Conservation (phyloP, 768 basidiomycete species). For the Amanita fuliginea region DNA sequence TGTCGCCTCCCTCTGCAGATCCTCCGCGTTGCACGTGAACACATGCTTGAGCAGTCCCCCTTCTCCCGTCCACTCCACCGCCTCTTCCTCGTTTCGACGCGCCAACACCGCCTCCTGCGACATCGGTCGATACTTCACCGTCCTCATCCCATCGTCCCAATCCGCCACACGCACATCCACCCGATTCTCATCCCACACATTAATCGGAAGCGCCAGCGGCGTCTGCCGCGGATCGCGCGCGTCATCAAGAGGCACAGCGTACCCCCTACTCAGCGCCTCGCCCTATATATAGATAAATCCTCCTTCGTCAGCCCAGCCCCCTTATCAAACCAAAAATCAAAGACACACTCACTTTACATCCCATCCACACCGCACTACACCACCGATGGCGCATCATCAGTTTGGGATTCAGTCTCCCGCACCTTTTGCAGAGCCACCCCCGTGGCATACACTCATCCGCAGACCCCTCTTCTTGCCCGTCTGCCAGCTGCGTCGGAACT, state of each 20-base stretch:
- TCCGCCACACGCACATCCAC: constrained; percentile 3
- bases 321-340: no score
- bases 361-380: not conserved
- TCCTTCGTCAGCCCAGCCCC: not conserved
- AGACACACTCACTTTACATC: not conserved
- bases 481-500: not conserved
- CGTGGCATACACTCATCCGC: constrained; percentile 4
- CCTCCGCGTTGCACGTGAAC: constrained; percentile 4
- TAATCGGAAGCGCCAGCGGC: constrained; percentile 1
- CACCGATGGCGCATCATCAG: constrained; percentile 7
- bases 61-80: not conserved
- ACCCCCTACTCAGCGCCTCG: not conserved
- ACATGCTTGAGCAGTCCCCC: constrained; percentile 2
- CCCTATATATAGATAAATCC: not conserved
- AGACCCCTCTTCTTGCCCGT: constrained; percentile 4
- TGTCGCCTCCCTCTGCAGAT: constrained; percentile 4
- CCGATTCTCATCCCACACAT: not conserved
- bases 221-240: constrained; percentile 2
- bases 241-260: not conserved
- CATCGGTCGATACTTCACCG: constrained; percentile 3
- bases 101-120: not conserved
- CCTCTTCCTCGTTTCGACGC: not conserved
- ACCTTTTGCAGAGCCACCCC: constrained; percentile 5
- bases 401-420: constrained; percentile 5
- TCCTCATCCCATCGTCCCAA: constrained; percentile 8